Evolutionary conservation across 306 rosid species (phyloP), one percentile per base, ranked within the genome.

Genomic region (Sphenostylis stenocarpa): DNA sequence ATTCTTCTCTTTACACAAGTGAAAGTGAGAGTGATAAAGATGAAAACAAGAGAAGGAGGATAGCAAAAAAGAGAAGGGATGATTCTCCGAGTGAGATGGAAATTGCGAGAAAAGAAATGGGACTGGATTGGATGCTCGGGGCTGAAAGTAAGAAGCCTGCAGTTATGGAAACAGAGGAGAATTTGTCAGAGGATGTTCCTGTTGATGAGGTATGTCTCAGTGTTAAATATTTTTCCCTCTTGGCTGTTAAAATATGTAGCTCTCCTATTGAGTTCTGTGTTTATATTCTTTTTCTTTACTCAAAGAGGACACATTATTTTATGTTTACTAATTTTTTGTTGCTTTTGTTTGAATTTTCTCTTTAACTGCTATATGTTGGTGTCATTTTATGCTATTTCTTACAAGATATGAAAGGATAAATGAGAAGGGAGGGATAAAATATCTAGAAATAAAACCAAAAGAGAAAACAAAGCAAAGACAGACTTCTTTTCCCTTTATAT

Each of bases 91-190:
- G 77, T 62, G 87, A 86, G 64, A 83, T 36, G 78, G 96, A 94
- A 60, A 84, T 83, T 76, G 91, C 45, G 2, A 92, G 97, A 83
- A 92, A 86, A 78, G 95, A 87, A 83, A 84, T 89, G 87, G 98
- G 98, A 53, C 81, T 92, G 81, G 93, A 95, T 75, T 95, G 98
- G 98, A 95, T 92, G 98, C 96, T 92, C 70, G 84, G 90, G 84
- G 83, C 97, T 75, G 91, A 78, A 76, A 91, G 77, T 72, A 85
- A 79, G 77, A 70, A 61, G 64, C 83, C 90, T 24, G 72, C 55
- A 20, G 77, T 83, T 72, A 47, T 47, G 9, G 88, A 83, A 67
- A 28, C 80, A 70, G 66, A 45, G 43, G 85, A 90, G 20, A 72
- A 61, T 31, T 75, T 83, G 53, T 77, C 72, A 1, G 88, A 87